These are phyloP conservation scores for Ramaria sp. DNA, from an alignment of 768 basidiomycete species.

Conservation along the genomic window DNA sequence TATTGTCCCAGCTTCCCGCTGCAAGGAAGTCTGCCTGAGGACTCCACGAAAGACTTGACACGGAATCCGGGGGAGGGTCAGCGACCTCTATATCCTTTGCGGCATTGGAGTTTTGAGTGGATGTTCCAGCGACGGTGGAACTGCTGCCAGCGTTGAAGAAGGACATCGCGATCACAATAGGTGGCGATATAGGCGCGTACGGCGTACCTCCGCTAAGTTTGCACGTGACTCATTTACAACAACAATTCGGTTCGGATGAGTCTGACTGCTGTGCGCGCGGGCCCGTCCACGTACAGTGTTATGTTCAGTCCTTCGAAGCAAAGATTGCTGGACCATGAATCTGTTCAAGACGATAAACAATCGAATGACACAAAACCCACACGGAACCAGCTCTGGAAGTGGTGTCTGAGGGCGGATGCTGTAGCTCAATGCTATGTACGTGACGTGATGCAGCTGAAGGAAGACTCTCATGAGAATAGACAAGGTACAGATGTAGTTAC, in stretches of 20 bases:
- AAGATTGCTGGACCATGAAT: no score
- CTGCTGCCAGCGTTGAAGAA: constrained; percentile 9
- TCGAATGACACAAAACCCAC: not conserved
- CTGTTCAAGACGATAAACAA: no score
- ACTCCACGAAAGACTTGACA: constrained; percentile 31
- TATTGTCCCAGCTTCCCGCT: constrained; percentile 35
- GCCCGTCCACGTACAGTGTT: no score
- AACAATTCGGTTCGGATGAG: no score
- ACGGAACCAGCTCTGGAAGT: constrained; percentile 26
- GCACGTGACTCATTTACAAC: no score
- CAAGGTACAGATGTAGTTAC: constrained; percentile 20
- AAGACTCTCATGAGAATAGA: constrained; percentile 13
- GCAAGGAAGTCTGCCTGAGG: constrained; percentile 35
- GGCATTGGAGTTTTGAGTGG: not conserved
- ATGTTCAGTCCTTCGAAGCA: no score
- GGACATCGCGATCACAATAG: not conserved
- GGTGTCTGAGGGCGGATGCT: constrained; percentile 48
- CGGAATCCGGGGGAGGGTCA: constrained; percentile 31
- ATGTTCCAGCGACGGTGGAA: not conserved
- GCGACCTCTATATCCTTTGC: constrained; percentile 25
- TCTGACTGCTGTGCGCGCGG: no score
- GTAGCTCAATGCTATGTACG: constrained; percentile 43
- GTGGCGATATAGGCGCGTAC: no score
- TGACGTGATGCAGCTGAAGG: constrained; percentile 40
- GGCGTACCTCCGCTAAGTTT: no score